Conservation (phyloP, 805 yeast species). For the Wickerhamiella shivajii region DNA sequence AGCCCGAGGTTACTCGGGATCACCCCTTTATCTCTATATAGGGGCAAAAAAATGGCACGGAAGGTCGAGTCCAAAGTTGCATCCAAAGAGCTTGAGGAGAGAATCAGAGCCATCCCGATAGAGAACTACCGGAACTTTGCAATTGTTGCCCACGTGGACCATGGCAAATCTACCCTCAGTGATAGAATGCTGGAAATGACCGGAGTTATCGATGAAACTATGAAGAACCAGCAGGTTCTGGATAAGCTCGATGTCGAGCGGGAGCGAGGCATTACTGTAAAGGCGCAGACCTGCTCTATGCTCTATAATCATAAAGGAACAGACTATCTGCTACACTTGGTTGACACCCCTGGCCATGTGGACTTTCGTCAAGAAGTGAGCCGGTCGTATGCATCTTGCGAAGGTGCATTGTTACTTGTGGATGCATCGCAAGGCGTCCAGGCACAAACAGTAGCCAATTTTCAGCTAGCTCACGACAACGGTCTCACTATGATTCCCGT, state of each 20-base stretch:
- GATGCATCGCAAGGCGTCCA: slow-evolving; percentile 96
- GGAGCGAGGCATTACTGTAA: slow-evolving; percentile 92
- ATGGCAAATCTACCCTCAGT: slow-evolving; percentile 62
- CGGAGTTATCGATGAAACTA: slow-evolving; percentile 67
- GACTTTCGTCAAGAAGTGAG: slow-evolving; percentile 91
- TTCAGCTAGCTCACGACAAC: slow-evolving; percentile 76
- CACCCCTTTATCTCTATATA: no score
- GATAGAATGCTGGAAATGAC: slow-evolving; percentile 80
- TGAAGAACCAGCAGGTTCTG: slow-evolving; percentile 60
- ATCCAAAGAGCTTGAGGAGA: slow-evolving; percentile 22
- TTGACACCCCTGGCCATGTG: slow-evolving; percentile 97
- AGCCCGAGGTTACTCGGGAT: no score
- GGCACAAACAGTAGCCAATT: slow-evolving; percentile 98
- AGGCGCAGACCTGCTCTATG: slow-evolving; percentile 96
- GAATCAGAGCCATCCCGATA: slow-evolving; percentile 68
- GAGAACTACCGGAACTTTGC: slow-evolving; percentile 79
- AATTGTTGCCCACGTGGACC: slow-evolving; percentile 93
- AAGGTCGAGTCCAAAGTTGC: slow-evolving; percentile 9
- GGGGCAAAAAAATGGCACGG: slow-evolving; percentile 3
- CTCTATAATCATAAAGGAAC: slow-evolving; percentile 50
- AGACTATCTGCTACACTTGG: slow-evolving; percentile 77
- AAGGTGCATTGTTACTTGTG: slow-evolving; percentile 77
- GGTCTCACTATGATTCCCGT: slow-evolving; percentile 73
- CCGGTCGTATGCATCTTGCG: slow-evolving; percentile 89
- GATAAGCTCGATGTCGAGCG: slow-evolving; percentile 89